These are phyloP conservation scores for Tylopilus sp. DNA, from an alignment of 768 basidiomycete species.

Conservation along the genomic window DNA sequence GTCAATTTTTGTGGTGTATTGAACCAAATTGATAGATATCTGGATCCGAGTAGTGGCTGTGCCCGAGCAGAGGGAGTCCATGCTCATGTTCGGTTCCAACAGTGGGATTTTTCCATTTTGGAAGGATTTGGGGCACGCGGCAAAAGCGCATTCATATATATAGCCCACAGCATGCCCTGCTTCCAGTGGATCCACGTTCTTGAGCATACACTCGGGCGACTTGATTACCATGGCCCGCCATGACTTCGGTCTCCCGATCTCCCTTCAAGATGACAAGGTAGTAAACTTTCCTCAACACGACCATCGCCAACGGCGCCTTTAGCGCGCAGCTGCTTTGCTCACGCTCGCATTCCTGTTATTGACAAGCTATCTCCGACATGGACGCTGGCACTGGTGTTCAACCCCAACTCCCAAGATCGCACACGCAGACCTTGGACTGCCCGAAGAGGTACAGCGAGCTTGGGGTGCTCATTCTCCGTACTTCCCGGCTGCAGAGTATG, in stretches of 20 bases:
- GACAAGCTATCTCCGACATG: slow-evolving; percentile 12
- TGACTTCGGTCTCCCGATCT: slow-evolving; percentile 7
- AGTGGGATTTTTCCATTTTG: background rate
- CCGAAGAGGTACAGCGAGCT: slow-evolving; percentile 27
- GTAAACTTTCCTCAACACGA: background rate
- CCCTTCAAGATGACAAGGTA: slow-evolving; percentile 5
- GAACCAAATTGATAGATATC: no score
- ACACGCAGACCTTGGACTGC: slow-evolving; percentile 4
- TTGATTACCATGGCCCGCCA: background rate
- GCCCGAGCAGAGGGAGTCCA: no score
- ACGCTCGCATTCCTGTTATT: slow-evolving; percentile 15
- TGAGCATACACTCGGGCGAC: background rate
- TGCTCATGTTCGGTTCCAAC: background rate
- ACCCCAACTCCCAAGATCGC: background rate
- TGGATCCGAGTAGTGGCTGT: no score
- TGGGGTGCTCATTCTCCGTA: slow-evolving; percentile 69
- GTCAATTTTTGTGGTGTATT: no score
- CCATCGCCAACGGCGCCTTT: slow-evolving; percentile 1
- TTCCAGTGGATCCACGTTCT: slow-evolving; percentile 3
- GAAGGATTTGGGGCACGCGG: slow-evolving; percentile 1
- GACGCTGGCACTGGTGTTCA: slow-evolving; percentile 4
- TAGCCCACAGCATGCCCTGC: background rate
- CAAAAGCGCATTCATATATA: slow-evolving; percentile 24
- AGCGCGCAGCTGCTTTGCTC: slow-evolving; percentile 6
- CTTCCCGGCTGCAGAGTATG: slow-evolving; percentile 45